Evolutionary conservation across 192 early-diverging fungal genomes (phyloP), one percentile per base, ranked within the genome.

Genomic region (Podila minutissima): DNA sequence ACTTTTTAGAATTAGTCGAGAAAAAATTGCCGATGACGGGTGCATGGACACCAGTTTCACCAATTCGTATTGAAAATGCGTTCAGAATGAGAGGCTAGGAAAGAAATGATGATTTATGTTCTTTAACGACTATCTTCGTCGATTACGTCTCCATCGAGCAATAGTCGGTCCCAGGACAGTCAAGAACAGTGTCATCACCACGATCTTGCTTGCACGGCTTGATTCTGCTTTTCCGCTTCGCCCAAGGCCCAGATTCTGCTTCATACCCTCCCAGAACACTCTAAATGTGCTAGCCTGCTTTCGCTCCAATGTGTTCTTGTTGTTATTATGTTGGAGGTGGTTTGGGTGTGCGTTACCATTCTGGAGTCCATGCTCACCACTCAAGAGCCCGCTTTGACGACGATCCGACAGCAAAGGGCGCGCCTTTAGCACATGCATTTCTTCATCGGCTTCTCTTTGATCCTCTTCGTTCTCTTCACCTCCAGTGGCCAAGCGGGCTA

Each of bases 231-330:
- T 61, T 61, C 26, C 59, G 6, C 17, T 32, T 28, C 28, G 15
- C 35, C 59, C 59, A 9, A 67, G 29, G 8, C 69, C 62, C 5
- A 79, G 15, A 35, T 72, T 72, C 31, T 67, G 65, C 35, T 79
- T 79, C 65, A 79, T 67, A 7, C 70, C 66, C 15, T 79, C 76
- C 76, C 76, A 79, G 29, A 79, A 72, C 12, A 37, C 19, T 29
- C 59, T n/a, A 61, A 72, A 79, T 1, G 66, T 59, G 50, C 53
- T 51, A 19, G 50, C 28, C 12, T 31, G 11, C 55, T 68, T 79
- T 26, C 71, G 67, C 19, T 64, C 70, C 29, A 78, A 35, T 0
- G 59, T 64, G 13, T 28, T 26, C 0, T 51, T 37, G 13, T 38
- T 48, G 12, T 59, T 71, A 26, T 59, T 71, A 26, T 55, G 53